Evolutionary conservation across 352 stramenopile genomes (phyloP), one percentile per base, ranked within the genome.

Genomic region (Phytophthora boehmeriae): DNA sequence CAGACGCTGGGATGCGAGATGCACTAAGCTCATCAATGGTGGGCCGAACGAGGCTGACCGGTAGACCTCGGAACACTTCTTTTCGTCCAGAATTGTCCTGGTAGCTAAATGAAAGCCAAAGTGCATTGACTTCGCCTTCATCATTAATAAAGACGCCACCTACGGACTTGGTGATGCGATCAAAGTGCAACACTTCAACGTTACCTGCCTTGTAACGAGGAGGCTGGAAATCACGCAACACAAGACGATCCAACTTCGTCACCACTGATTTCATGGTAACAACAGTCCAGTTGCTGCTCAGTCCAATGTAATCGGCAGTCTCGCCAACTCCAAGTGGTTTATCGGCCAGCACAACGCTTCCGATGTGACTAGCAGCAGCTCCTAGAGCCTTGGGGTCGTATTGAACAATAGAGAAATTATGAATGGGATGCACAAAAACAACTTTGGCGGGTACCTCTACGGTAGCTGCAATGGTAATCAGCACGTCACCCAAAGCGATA

Each of bases 361-460:
- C 66, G 3, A 95, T 63, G 47, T 87, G 78, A n/a, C 61, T 68
- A 2, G 80, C 83, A n/a, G 80, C 81, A 30, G 73, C 69, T 4
- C 86, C 84, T 5, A 95, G 67, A 13, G 82, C 56, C 35, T 73
- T 85, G 2, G 90, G 83, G 52, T 98, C 85, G 57, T 97, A 97
- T 66, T 96, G 78, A 4, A 98, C 76, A 41, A 98, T 86, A 13
- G 86, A 83, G 41, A 95, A 97, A 63, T 98, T 97, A 74, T 97
- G 88, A 11, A 96, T 75, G n/a, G 93, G 93, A 57, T 98, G 93
- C 17, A 97, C 86, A 54, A 97, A 97, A 13, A 97, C 77, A 1
- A 97, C 83, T 56, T 89, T 92, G 4, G 81, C 90, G 0, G 86
- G 81, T 14, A 97, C 75, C 66, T 98, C 90, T 27, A 97, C 80